phyloP scores from a whole-genome alignment of 441 rosid genomes.

The Populus trichocarpa region DNA sequence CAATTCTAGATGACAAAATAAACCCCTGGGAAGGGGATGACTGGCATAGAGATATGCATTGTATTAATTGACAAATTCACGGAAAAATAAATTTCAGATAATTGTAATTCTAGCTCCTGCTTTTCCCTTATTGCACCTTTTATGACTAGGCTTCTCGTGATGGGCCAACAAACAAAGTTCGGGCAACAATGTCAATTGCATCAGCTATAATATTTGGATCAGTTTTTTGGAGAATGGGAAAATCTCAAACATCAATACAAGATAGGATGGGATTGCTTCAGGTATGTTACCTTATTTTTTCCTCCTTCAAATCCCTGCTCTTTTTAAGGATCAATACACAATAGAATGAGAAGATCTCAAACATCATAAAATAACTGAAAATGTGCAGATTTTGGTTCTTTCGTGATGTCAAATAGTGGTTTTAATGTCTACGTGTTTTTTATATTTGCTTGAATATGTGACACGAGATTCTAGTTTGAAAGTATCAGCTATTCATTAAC shows the following conservation, averaged over 20 bases:
- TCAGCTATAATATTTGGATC: constrained; percentile 98
- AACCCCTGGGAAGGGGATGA: constrained; percentile 4
- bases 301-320: constrained; percentile 3
- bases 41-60: background rate
- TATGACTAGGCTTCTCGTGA: constrained; percentile 82
- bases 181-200: constrained; percentile 94
- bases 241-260: constrained; percentile 89
- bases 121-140: constrained; percentile 21
- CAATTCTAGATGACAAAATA: constrained; percentile 3
- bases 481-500: background rate
- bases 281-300: constrained; percentile 39
- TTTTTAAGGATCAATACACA: background rate
- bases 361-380: background rate
- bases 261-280: constrained; percentile 98
- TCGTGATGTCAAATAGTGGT: background rate
- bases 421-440: background rate
- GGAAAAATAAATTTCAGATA: background rate
- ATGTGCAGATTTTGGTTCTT: background rate
- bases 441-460: background rate
- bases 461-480: background rate
- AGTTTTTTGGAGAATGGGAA: constrained; percentile 96
- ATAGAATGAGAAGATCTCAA: background rate
- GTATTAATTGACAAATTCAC: constrained; percentile 3
- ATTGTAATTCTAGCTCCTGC: constrained; percentile 3
- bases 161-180: constrained; percentile 96